A percentile compares a stretch with the other conserved stretches of the same genome.
Evolutionary conservation across 768 basidiomycete genomes (phyloP).

Genomic region (Agaricus subrufescens): DNA sequence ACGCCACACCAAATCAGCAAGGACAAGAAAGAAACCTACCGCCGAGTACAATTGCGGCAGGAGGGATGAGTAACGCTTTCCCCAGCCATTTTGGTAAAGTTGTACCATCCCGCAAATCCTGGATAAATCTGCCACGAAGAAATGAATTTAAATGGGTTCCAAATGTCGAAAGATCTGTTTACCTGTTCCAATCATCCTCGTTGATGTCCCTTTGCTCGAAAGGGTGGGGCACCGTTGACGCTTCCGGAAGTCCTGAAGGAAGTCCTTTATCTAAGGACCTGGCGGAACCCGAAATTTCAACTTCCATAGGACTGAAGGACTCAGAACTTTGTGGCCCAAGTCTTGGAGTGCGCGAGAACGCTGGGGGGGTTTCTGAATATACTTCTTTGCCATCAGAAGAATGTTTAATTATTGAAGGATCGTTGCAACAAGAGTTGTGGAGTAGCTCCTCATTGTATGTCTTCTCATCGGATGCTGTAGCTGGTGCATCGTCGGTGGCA

Average conservation of each 20-base stretch:
- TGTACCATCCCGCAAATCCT: slow-evolving; percentile 3
- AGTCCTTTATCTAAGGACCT: slow-evolving; percentile 7
- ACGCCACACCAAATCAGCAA: background rate
- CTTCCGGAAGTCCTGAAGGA: background rate
- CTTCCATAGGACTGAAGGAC: background rate
- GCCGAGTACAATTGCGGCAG: background rate
- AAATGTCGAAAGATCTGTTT: background rate
- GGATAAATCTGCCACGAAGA: background rate
- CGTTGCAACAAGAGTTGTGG: background rate
- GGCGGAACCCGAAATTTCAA: slow-evolving; percentile 1
- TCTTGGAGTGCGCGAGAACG: background rate
- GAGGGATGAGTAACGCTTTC: background rate
- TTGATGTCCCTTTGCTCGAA: slow-evolving; percentile 3
- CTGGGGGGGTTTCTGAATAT: background rate
- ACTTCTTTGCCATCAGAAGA: background rate
- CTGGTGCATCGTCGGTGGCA: background rate
- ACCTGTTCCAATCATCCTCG: slow-evolving; percentile 6
- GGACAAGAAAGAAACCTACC: background rate
- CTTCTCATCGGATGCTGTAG: background rate
- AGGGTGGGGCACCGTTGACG: background rate
- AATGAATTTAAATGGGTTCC: background rate
- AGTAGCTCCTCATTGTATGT: background rate
- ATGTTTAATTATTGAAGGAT: background rate
- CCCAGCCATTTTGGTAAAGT: background rate
- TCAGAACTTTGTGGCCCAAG: background rate